Evolutionary conservation across 371 early-diverging fungal genomes (phyloP).

Genomic region (Mortierella sp.): DNA sequence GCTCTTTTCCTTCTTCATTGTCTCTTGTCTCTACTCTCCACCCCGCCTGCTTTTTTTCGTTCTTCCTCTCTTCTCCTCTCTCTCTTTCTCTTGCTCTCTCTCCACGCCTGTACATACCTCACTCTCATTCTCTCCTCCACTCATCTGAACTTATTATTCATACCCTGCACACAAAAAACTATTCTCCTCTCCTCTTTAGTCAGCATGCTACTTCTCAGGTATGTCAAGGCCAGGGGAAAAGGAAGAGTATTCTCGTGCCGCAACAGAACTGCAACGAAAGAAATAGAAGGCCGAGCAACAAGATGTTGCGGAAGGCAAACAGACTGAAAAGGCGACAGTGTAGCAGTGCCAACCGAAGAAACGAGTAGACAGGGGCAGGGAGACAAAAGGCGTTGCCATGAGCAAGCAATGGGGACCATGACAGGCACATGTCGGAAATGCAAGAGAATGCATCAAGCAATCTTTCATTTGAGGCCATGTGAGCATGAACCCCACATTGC

Average conservation of each 20-base stretch:
- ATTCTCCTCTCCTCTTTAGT: background rate
- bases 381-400: too few relatives aligned
- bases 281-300: background rate
- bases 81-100: background rate
- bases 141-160: constrained; percentile 1
- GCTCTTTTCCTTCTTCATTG: background rate
- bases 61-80: background rate
- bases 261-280: background rate
- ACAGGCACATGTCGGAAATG: too few relatives aligned
- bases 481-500: too few relatives aligned
- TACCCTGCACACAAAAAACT: background rate
- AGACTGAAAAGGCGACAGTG: too few relatives aligned
- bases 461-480: too few relatives aligned
- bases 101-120: background rate
- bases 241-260: background rate
- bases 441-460: too few relatives aligned
- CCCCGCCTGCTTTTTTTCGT: background rate
- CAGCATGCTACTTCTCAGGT: constrained; percentile 22
- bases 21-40: background rate
- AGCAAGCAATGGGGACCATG: too few relatives aligned
- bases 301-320: background rate
- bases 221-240: background rate
- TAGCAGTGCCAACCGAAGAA: too few relatives aligned
- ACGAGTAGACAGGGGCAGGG: too few relatives aligned
- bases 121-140: background rate